Percentiles rank a stretch among this genome's conserved stretches.
phyloP scores from a whole-genome alignment of 169 alveolate species.

The Eimeria sp. region DNA sequence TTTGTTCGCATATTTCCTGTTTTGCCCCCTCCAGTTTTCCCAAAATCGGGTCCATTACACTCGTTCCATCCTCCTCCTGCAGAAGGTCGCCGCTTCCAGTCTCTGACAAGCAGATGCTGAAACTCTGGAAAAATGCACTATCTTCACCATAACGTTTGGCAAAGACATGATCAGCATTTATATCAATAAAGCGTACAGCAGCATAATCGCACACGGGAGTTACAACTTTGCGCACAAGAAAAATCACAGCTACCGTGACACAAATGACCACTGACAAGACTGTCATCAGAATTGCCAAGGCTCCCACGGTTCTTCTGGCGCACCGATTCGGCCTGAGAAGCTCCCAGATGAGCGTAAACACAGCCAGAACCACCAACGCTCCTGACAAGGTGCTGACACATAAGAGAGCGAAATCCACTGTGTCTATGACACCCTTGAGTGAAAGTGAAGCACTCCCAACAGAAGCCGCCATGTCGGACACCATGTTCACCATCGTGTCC shows the following conservation, averaged over 20 bases:
- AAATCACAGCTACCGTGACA: slow-evolving; percentile 9
- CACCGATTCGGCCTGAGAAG: slow-evolving; percentile 40
- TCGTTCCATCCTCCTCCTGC: slow-evolving; percentile 31
- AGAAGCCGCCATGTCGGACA: background rate
- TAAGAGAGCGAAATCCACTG: background rate
- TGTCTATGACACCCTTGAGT: background rate
- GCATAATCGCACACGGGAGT: slow-evolving; percentile 34
- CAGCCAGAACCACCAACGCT: background rate
- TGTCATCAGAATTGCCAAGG: background rate
- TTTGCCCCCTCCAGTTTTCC: background rate
- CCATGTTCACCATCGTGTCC: background rate
- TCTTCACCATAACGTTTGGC: background rate
- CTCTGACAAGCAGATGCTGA: slow-evolving; percentile 31
- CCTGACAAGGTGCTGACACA: slow-evolving; percentile 12
- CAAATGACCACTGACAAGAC: slow-evolving; percentile 1
- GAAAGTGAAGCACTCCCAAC: slow-evolving; percentile 3
- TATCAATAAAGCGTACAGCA: slow-evolving; percentile 13
- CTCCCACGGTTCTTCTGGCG: background rate
- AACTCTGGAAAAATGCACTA: background rate
- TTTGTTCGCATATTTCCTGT: background rate
- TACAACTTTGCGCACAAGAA: background rate
- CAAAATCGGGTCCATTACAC: background rate
- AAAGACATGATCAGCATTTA: background rate
- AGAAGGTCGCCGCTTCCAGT: slow-evolving; percentile 46
- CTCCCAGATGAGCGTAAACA: slow-evolving; percentile 12